Conservation (phyloP, 192 early-diverging fungal species). For the Backusella mclennaniae region DNA sequence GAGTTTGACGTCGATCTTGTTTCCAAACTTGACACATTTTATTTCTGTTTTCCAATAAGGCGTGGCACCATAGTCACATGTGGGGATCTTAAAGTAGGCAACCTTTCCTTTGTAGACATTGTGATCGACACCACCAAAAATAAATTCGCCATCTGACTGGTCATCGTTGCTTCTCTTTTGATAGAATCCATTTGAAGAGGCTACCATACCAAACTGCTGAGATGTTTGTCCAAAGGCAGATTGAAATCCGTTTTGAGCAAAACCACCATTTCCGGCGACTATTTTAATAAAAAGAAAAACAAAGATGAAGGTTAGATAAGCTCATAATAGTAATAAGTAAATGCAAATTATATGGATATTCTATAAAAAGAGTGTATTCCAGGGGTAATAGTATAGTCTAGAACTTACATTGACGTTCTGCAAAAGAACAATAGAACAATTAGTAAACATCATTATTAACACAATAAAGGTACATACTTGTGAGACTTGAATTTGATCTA, state of each 20-base stretch:
- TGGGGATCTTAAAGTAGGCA: slow-evolving; percentile 23
- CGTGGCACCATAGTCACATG: slow-evolving; percentile 17
- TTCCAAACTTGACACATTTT: slow-evolving; percentile 19
- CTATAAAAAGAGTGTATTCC: not conserved
- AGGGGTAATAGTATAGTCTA: not conserved
- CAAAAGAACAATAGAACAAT: not conserved
- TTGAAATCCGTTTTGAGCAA: slow-evolving; percentile 24
- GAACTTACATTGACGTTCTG: slow-evolving; percentile 24
- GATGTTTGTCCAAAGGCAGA: slow-evolving; percentile 9
- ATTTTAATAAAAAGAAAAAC: not conserved
- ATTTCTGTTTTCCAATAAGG: slow-evolving; percentile 30
- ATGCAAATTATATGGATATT: too few species aligned
- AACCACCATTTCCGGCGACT: slow-evolving; percentile 13
- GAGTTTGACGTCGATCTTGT: slow-evolving; percentile 22
- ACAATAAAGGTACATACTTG: not conserved
- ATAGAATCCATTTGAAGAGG: slow-evolving; percentile 12
- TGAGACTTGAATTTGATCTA: slow-evolving; percentile 3
- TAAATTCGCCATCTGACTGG: slow-evolving; percentile 20
- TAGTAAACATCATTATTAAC: not conserved
- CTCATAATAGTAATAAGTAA: not conserved
- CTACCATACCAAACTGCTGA: slow-evolving; percentile 22
- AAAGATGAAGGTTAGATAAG: not conserved
- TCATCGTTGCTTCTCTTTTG: slow-evolving; percentile 15
- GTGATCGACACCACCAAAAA: slow-evolving; percentile 35
- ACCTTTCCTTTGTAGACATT: slow-evolving; percentile 27